Base-by-base conservation (phyloP, 192 early-diverging fungal species). In the Chytriomyces sp. region DNA sequence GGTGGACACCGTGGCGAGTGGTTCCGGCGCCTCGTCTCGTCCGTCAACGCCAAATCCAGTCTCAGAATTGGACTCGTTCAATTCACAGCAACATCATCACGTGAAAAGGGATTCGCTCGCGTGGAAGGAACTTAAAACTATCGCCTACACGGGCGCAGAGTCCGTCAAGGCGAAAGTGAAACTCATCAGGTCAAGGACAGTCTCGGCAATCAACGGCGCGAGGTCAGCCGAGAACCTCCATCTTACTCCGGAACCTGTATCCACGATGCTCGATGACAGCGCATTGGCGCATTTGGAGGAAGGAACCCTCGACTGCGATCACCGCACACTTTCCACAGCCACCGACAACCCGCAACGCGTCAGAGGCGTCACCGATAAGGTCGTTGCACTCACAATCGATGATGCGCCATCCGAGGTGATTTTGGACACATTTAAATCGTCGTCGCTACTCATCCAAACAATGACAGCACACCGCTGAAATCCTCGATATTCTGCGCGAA, bases 401-500 rank as follows among this genome's bases (percentile, higher is more conserved):
- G 72, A 73, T 34, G 5, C 59, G 52, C 72, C 72, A 25, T 55
- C 52, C 17, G 30, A 61, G 33, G 59, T 61, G 33, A 61, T 4
- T 4, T 61, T 22, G 30, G 12, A 34, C 17, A 33, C 25, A 10
- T 4, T 61, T 8, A 37, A 37, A 36, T 44, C 22, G 44, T 14
- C 44, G 14, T 14, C 38, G 36, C 2, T 12, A 14, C 25, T 36
- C 17, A 22, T 30, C 32, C 30, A 12, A 17, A 28, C 32, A 22
- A 4, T 1, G 17, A 5, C 40, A 69, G 64, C 41, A 60, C 64
- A 60, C 73, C 14, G 44, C 53, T 32, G 73, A 75, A 53, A 61
- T 75, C 22, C 66, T 75, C 33, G 65, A 75, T 61, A 72, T 75
- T 22, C 49, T 75, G 28, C 54, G 59, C 44, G 68, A 75, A 61